These are phyloP conservation scores for Cladophialophora psammophila DNA, from an alignment of 2,329 filamentous ascomycete species.

Conservation along the genomic window DNA sequence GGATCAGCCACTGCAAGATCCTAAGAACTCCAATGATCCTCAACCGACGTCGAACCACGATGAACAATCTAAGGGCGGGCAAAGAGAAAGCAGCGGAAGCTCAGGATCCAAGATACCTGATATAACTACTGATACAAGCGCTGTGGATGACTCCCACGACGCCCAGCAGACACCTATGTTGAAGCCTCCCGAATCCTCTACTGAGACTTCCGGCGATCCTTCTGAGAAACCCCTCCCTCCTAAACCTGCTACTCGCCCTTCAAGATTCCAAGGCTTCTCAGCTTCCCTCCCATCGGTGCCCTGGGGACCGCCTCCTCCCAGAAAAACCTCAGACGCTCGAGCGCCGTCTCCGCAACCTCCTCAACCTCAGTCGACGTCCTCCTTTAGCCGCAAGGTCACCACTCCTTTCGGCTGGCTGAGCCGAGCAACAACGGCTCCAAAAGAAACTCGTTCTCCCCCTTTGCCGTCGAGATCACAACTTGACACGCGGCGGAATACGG, in stretches of 20 bases:
- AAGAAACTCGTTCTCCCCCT: slow-evolving; percentile 65
- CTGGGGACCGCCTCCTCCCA: slow-evolving; percentile 63
- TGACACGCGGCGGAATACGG: slow-evolving; percentile 71
- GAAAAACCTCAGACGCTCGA: slow-evolving; percentile 40
- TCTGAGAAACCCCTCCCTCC: slow-evolving; percentile 43
- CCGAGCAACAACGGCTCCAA: slow-evolving; percentile 57
- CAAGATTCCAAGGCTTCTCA: slow-evolving; percentile 72
- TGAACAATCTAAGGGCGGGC: slow-evolving; percentile 11
- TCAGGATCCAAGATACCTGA: slow-evolving; percentile 21
- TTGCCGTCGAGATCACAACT: slow-evolving; percentile 53
- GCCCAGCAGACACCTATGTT: slow-evolving; percentile 26
- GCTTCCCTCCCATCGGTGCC: slow-evolving; percentile 75
- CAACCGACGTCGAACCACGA: slow-evolving; percentile 14
- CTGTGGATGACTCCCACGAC: slow-evolving; percentile 20
- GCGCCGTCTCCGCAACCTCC: slow-evolving; percentile 45
- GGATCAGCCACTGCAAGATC: slow-evolving; percentile 15
- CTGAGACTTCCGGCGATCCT: slow-evolving; percentile 19
- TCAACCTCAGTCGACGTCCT: slow-evolving; percentile 42
- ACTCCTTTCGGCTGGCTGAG: slow-evolving; percentile 73
- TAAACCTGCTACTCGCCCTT: slow-evolving; percentile 63
- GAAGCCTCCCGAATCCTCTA: slow-evolving; percentile 17
- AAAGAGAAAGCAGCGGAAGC: slow-evolving; percentile 21
- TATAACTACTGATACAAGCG: slow-evolving; percentile 10
- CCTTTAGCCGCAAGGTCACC: slow-evolving; percentile 73
- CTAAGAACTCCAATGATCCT: slow-evolving; percentile 15